Base-by-base conservation (phyloP, 768 basidiomycete genomes). In the Macrolepiota albuminosa region DNA sequence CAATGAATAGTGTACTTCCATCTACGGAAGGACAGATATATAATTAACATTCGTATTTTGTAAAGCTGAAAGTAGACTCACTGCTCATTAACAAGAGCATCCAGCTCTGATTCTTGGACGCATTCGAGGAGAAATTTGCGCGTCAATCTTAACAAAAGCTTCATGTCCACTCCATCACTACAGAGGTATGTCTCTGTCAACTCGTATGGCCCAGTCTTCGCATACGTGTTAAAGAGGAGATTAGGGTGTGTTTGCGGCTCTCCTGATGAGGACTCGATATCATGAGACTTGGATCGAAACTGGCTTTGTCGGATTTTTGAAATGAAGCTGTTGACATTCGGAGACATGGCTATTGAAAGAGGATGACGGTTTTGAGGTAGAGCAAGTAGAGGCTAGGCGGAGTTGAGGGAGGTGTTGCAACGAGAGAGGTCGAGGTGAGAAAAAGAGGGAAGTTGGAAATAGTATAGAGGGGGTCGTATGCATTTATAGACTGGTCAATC, bases 61-160 rank as follows among this genome's bases (percentile, higher is more conserved):
- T 59, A 37, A 48, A 48, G 1, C 24, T 26, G 54, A 54, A 54
- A 36, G 13, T 48, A 34, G 37, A 83, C 88, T 49, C 67, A 90
- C 89, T 81, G 77, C 68, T 91, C 89, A 45, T 90, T 83, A 3
- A 86, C 80, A 56, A 91, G 76, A 1, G 82, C 83, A 64, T 85
- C 4, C 79, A 84, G 16, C 83, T 86, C 21, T 81, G 63, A 9
- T 67, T 63, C 55, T 76, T 72, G 16, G 83, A 53, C 83, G 57
- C 76, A 74, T 60, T 84, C 79, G 54, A 85, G 66, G 57, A 89
- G 68, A 45, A 73, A 71, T 2, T 73, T 70, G 50, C 87, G 78
- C 33, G 84, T 81, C 5, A 78, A 81, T 13, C 85, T 73, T 52
- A 91, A 72, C 14, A 91, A 75, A 57, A 79, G 81, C 24, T 71